phyloP scores from a whole-genome alignment of 257 asterid species.

The Oldenlandia corymbosa region DNA sequence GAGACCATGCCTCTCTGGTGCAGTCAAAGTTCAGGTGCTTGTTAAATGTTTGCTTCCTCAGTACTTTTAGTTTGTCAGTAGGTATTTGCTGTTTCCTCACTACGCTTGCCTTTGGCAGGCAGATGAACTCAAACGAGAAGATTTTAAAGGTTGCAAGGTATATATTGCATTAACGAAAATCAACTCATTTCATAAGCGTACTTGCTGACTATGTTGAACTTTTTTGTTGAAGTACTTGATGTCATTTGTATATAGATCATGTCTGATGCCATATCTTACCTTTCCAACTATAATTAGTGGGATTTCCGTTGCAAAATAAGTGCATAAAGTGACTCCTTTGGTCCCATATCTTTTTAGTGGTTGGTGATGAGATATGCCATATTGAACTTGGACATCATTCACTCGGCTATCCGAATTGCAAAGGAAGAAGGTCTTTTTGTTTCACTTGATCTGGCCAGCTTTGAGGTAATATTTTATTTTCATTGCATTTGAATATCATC shows the following conservation, averaged over 20 bases:
- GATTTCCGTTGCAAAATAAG: not conserved
- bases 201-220: not conserved
- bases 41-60: not conserved
- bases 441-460: slow-evolving; percentile 93
- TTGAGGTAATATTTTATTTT: slow-evolving; percentile 55
- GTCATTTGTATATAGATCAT: not conserved
- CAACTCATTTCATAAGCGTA: not conserved
- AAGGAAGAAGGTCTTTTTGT: slow-evolving; percentile 80
- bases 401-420: slow-evolving; percentile 72
- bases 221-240: not conserved
- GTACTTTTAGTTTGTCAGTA: not conserved
- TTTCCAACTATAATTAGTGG: not conserved
- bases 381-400: slow-evolving; percentile 61
- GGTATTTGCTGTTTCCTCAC: slow-evolving; percentile 19
- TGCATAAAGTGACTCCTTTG: slow-evolving; percentile 9
- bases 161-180: slow-evolving; percentile 12
- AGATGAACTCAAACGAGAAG: slow-evolving; percentile 58
- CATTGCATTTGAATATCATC: not conserved
- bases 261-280: not conserved
- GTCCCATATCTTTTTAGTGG: slow-evolving; percentile 55
- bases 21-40: slow-evolving; percentile 86
- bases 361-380: slow-evolving; percentile 81
- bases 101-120: slow-evolving; percentile 52
- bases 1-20: slow-evolving; percentile 89
- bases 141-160: slow-evolving; percentile 91